These are phyloP conservation scores for Ceratocystis huliohia DNA, from an alignment of 2,329 filamentous ascomycete species.

Conservation along the genomic window DNA sequence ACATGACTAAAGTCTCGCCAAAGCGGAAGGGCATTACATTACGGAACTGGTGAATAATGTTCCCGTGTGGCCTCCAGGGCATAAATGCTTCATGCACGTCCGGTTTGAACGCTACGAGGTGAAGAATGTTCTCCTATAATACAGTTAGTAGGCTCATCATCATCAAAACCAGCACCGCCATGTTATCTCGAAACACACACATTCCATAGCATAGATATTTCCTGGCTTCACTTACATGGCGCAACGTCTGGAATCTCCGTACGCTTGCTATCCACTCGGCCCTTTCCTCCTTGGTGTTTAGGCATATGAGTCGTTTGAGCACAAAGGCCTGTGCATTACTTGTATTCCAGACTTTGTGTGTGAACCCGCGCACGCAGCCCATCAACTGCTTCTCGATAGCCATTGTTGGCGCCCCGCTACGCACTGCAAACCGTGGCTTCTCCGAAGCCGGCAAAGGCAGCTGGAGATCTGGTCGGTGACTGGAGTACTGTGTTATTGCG, in stretches of 20 bases:
- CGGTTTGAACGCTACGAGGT: not conserved
- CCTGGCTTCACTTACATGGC: constrained; percentile 7
- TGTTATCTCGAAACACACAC: too few relatives aligned
- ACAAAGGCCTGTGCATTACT: constrained; percentile 5
- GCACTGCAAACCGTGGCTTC: not conserved
- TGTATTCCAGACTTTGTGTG: constrained; percentile 11
- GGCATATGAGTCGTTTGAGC: not conserved
- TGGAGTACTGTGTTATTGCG: not conserved
- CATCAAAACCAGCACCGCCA: not conserved
- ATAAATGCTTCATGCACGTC: not conserved
- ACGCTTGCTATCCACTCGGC: constrained; percentile 1
- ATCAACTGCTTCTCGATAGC: constrained; percentile 8
- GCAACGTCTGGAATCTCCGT: not conserved
- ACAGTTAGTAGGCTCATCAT: not conserved
- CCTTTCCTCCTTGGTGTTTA: not conserved
- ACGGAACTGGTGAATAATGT: not conserved
- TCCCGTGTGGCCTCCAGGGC: constrained; percentile 2
- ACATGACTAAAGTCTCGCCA: constrained; percentile 2
- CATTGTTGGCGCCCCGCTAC: not conserved
- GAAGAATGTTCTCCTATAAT: constrained; percentile 1
- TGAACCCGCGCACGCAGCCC: constrained; percentile 2
- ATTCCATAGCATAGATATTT: not conserved
- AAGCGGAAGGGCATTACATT: not conserved
- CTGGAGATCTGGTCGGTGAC: not conserved
- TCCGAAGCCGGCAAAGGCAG: not conserved